phyloP scores from a whole-genome alignment of 805 yeast genomes.

The Wickerhamiella qilinensis region DNA sequence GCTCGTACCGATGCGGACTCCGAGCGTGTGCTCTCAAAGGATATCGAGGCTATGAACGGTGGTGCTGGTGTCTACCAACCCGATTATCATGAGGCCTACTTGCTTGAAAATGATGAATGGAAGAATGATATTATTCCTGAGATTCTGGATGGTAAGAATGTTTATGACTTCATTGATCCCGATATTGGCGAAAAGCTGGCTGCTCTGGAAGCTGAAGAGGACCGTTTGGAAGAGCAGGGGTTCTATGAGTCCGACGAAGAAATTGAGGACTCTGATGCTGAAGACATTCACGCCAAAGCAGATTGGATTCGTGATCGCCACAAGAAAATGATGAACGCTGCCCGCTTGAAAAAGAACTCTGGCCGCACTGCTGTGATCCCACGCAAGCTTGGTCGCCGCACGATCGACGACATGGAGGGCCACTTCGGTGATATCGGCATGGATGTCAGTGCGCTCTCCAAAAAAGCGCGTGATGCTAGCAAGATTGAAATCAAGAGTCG shows the following conservation, averaged over 20 bases:
- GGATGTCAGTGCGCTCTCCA: conserved; percentile 54
- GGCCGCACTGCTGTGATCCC: conserved; percentile 90
- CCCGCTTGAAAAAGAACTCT: conserved; percentile 71
- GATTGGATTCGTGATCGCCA: conserved; percentile 91
- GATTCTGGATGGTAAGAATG: conserved; percentile 87
- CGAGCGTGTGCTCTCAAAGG: conserved; percentile 55
- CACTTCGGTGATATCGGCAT: conserved; percentile 86
- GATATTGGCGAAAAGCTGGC: conserved; percentile 87
- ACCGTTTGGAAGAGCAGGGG: conserved; percentile 80
- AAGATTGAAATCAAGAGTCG: conserved; percentile 20
- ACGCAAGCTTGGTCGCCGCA: conserved; percentile 46
- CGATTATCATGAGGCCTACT: conserved; percentile 79
- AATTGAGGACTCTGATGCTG: conserved; percentile 43
- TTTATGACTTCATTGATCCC: conserved; percentile 92
- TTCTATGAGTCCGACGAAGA: conserved; percentile 83
- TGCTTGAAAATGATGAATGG: conserved; percentile 94
- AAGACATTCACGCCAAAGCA: conserved; percentile 71
- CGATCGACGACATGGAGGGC: conserved; percentile 64
- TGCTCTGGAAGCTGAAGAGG: conserved; percentile 95
- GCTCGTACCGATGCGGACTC: conserved; percentile 57
- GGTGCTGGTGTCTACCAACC: conserved; percentile 98
- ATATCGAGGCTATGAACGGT: conserved; percentile 86
- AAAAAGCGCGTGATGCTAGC: conserved; percentile 27
- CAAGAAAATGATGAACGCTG: conserved; percentile 79
- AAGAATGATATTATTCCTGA: conserved; percentile 96